Evolutionary conservation across 345 rosid genomes (phyloP), one percentile per base, ranked within the genome.

Genomic region (Pelargonium nanum): DNA sequence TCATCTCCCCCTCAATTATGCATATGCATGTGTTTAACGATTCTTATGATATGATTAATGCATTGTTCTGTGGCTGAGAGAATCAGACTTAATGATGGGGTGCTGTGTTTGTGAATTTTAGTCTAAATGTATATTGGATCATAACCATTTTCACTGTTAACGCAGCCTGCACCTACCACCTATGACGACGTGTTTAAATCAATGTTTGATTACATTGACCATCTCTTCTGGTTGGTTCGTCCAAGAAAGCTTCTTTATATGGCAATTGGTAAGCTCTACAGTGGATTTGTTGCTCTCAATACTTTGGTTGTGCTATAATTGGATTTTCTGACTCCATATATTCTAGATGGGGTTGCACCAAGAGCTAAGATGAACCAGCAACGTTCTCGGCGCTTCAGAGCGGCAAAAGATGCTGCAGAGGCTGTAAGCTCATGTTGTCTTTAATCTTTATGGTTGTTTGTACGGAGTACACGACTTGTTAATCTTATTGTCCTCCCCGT

Each of bases 311-410:
- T 57, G 24, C 0, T 6, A n/a, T 55, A 8, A 5, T 19, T 22
- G 23, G 24, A 44, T 60, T 51, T 19, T 19, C 40, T 7, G 59
- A 5, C 55, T 54, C 57, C 32, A 55, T 28, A 57, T 73, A 53
- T 63, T 72, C 68, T 73, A 90, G 99, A 94, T 74, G 99, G 99
- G 55, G 99, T 94, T 68, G 97, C 99, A 4, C 99, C 97, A 17
- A 83, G 99, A 80, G 99, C 99, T 70, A 94, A 94, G 80, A 94
- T 94, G 95, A 94, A 94, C 71, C 99, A 94, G 76, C 99, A 90
- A 72, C 87, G 97, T 48, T 64, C 89, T 64, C 87, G 99, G 19
- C 95, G 99, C 3, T 94, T 86, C 71, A 85, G 93, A 77, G 91
- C 97, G 57, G 97, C 99, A 20, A 94, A 94, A 76, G 99, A 94